Evolutionary conservation across 2,329 filamentous ascomycete genomes (phyloP).

Genomic region (Mycosphaerelloides madeirae): DNA sequence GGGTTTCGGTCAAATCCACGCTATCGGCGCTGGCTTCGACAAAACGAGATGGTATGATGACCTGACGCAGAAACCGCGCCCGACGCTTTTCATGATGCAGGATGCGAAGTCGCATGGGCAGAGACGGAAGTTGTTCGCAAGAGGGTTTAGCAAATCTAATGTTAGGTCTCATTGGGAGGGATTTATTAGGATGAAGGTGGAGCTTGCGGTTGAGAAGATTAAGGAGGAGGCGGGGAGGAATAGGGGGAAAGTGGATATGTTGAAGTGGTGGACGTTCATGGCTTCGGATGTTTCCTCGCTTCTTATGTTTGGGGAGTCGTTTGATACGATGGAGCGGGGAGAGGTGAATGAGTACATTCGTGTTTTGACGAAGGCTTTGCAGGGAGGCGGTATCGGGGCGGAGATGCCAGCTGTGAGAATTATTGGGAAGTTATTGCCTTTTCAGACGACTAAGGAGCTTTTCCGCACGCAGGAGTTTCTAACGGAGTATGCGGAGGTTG

Average conservation of each 20-base stretch:
- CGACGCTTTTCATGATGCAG: slow-evolving; percentile 36
- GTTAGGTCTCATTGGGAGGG: slow-evolving; percentile 36
- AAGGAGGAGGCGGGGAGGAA: slow-evolving; percentile 21
- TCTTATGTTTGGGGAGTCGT: slow-evolving; percentile 38
- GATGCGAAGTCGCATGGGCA: slow-evolving; percentile 34
- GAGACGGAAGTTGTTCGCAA: slow-evolving; percentile 35
- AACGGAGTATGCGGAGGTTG: slow-evolving; percentile 20
- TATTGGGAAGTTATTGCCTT: slow-evolving; percentile 22
- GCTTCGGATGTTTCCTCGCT: slow-evolving; percentile 37
- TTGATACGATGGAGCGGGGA: slow-evolving; percentile 37
- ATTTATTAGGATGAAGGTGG: slow-evolving; percentile 31
- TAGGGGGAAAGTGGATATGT: slow-evolving; percentile 35
- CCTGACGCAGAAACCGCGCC: slow-evolving; percentile 17
- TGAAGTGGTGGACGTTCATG: slow-evolving; percentile 41
- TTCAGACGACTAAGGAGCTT: slow-evolving; percentile 25
- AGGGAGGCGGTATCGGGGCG: slow-evolving; percentile 30
- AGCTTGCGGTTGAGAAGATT: slow-evolving; percentile 33
- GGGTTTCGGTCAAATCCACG: slow-evolving; percentile 30
- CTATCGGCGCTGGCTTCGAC: slow-evolving; percentile 23
- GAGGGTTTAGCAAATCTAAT: slow-evolving; percentile 34
- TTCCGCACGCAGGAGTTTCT: slow-evolving; percentile 12
- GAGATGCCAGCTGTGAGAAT: slow-evolving; percentile 29
- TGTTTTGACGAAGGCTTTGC: slow-evolving; percentile 26
- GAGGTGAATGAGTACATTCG: slow-evolving; percentile 30
- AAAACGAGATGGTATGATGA: slow-evolving; percentile 30